Evolutionary conservation across 331 rosid genomes (phyloP).

Genomic region (Arachis monticola): DNA sequence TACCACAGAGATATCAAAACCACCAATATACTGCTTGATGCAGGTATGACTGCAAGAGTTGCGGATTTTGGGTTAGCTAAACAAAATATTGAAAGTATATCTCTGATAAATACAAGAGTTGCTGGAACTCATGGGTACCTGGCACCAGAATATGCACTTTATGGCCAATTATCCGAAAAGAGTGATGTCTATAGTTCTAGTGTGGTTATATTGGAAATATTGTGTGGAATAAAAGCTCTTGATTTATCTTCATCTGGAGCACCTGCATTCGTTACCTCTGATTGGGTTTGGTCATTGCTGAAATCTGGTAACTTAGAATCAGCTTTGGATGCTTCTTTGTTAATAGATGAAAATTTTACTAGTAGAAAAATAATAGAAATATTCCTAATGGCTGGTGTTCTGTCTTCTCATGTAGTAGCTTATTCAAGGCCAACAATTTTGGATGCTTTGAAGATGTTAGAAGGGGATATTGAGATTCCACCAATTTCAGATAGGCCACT

Average conservation of each 20-base stretch:
- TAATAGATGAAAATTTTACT: constrained; percentile 45
- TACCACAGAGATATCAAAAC: constrained; percentile 88
- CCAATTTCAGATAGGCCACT: constrained; percentile 58
- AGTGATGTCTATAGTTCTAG: constrained; percentile 89
- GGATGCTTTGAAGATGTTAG: constrained; percentile 86
- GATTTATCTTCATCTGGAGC: constrained; percentile 66
- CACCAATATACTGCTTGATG: constrained; percentile 83
- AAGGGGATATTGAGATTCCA: constrained; percentile 61
- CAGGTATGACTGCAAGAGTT: constrained; percentile 78
- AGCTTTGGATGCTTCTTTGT: constrained; percentile 39
- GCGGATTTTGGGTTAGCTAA: constrained; percentile 93
- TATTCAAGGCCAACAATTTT: constrained; percentile 74
- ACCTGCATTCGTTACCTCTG: constrained; percentile 76
- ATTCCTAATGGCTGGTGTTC: constrained; percentile 69
- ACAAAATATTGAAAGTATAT: constrained; percentile 70
- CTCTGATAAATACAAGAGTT: constrained; percentile 79
- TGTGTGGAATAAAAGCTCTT: constrained; percentile 92
- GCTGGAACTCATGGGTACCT: constrained; percentile 83
- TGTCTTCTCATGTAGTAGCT: constrained; percentile 74
- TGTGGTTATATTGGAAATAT: constrained; percentile 83
- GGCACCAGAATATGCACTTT: no score
- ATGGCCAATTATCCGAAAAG: no score
- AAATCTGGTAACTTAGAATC: constrained; percentile 57
- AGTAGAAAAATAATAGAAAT: constrained; percentile 68
- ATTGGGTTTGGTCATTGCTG: constrained; percentile 93